A percentile compares a stretch with the other conserved stretches of the same genome.
Evolutionary conservation across 1,284 basidiomycete genomes (phyloP).

Genomic region (Boletellus sp.): DNA sequence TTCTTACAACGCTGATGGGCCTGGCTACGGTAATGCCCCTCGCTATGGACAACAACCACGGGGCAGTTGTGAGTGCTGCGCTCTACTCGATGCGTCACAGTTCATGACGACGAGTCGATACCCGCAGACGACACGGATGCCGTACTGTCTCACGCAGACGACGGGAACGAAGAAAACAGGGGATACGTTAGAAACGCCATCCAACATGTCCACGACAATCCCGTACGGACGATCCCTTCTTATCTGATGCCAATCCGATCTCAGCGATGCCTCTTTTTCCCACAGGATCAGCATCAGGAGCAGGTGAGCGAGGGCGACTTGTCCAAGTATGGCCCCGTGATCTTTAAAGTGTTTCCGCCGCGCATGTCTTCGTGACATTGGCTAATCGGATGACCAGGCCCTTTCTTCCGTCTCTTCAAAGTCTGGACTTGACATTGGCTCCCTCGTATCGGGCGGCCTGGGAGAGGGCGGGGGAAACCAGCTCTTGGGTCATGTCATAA

Average conservation of each 20-base stretch:
- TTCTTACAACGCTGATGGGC: no score
- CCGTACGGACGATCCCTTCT: conserved; percentile 7
- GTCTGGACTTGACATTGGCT: conserved; percentile 17
- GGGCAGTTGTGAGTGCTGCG: conserved; percentile 33
- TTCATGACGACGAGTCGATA: conserved; percentile 1
- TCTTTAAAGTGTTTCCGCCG: conserved; percentile 13
- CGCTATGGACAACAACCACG: conserved; percentile 33
- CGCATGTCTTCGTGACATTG: neutral
- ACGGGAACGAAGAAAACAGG: conserved; percentile 5
- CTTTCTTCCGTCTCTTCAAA: conserved; percentile 17
- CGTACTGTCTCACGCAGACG: conserved; percentile 43
- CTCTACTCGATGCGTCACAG: neutral
- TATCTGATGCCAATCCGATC: neutral
- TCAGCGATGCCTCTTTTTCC: neutral
- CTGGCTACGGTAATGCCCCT: conserved; percentile 29
- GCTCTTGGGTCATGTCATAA: conserved; percentile 81
- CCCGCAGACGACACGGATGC: conserved; percentile 58
- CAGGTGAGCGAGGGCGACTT: conserved; percentile 14
- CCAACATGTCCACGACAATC: conserved; percentile 24
- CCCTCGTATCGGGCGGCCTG: conserved; percentile 35
- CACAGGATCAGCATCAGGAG: conserved; percentile 19
- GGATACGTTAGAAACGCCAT: conserved; percentile 22
- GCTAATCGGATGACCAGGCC: conserved; percentile 20
- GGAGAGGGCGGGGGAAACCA: conserved; percentile 47
- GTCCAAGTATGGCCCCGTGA: conserved; percentile 22